Evolutionary conservation across 495 filamentous ascomycete genomes (phyloP), one percentile per base, ranked within the genome.

Genomic region (Friedmanniomyces simplex): DNA sequence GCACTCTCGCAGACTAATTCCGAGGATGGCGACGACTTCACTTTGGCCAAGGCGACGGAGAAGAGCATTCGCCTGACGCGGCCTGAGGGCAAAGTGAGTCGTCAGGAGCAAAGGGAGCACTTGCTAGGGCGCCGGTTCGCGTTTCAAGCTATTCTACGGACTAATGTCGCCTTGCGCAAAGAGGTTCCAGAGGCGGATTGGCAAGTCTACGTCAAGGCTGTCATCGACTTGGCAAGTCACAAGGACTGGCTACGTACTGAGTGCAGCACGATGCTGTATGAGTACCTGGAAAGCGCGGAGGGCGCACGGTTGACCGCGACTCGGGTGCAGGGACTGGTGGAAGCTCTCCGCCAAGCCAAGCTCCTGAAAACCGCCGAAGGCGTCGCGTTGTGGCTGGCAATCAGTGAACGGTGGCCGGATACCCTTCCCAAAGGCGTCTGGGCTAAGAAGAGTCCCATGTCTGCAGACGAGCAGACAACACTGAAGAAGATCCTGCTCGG

Each of bases 231-330:
- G 37, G 79, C 81, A 43, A 72, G 72, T 57, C 76, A 77, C 57
- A 93, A 95, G 70, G 79, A 84, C 10, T 96, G 93, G 94, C 77
- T 98, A 54, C 80, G 86, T 56, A 84, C 93, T 67, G 86, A 91
- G 66, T 93, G 88, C 63, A 88, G 87, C 13, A 88, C 81, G 78
- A 77, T 93, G 32, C 54, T 85, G 5, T 78, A 75, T 54, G 70
- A 76, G 28, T 72, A 69, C 54, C 54, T 81, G 22, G 70, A 73
- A 30, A 73, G 71, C n/a, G 63, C 79, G 25, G 65, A 69, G 1
- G 55, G 72, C 1, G 66, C 71, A 37, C 59, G 73, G n/a, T 62
- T 70, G 18, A 68, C 72, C 22, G 49, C 50, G 28, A 70, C 74
- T 42, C 79, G 77, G 32, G 78, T 81, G 16, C 77, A 84, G 58